Conservation (phyloP, 371 early-diverging fungal genomes). For the Umbelopsis sp. region DNA sequence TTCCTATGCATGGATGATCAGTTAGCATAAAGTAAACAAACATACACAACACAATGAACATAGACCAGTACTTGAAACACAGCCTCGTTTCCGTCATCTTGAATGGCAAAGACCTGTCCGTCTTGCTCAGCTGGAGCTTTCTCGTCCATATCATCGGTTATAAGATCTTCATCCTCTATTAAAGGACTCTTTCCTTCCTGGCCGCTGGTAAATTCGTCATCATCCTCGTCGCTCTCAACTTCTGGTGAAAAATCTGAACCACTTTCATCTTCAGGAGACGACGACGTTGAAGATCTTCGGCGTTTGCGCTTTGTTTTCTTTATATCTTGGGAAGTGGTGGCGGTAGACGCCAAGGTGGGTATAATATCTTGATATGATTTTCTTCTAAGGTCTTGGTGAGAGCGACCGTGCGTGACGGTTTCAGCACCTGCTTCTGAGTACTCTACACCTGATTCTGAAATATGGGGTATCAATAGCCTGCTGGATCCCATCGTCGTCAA, state of each 20-base stretch:
- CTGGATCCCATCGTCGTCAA: neutral
- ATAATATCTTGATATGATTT: neutral
- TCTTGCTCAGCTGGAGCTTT: slow-evolving; percentile 7
- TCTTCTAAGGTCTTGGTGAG: slow-evolving; percentile 34
- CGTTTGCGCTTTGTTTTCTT: slow-evolving; percentile 32
- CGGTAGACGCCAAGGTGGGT: neutral
- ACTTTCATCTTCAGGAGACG: slow-evolving; percentile 11
- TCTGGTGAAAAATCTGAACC: slow-evolving; percentile 19
- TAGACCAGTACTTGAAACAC: slow-evolving; percentile 44
- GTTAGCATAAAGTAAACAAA: neutral
- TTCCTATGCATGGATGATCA: slow-evolving; percentile 23
- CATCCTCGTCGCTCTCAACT: slow-evolving; percentile 21
- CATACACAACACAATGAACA: neutral
- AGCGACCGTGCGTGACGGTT: slow-evolving; percentile 28
- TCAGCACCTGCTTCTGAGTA: neutral
- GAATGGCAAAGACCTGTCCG: slow-evolving; percentile 35
- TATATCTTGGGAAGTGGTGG: slow-evolving; percentile 12
- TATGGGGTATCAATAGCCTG: neutral
- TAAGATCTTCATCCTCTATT: slow-evolving; percentile 14
- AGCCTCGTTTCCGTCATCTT: slow-evolving; percentile 69
- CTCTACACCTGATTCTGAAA: neutral
- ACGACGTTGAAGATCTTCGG: slow-evolving; percentile 21
- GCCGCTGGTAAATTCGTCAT: slow-evolving; percentile 24
- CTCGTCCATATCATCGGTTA: slow-evolving; percentile 24
- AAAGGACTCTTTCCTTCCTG: slow-evolving; percentile 13